Evolutionary conservation across 352 stramenopile genomes (phyloP), one percentile per base, ranked within the genome.

Genomic region (Pythium dissimile): DNA sequence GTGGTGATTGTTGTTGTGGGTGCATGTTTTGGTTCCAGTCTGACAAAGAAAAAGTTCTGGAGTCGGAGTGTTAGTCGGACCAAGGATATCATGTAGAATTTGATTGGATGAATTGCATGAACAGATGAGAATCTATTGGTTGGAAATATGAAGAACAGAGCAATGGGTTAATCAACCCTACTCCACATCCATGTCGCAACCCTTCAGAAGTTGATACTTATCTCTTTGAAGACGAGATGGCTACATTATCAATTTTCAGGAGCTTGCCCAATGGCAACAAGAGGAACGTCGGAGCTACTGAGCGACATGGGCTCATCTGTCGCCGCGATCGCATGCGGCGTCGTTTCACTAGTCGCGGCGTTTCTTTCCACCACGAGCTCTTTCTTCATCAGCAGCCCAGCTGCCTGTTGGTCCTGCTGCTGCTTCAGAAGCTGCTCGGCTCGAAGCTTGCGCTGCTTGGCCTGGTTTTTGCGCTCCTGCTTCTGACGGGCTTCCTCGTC

Each of bases 401-500:
- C 41, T 23, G 44, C 52, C 28, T 50, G 34, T 27, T 55, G 39
- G 32, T 88, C 42, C 47, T 85, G 45, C 51, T 80, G 47, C 64
- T 72, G 35, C 66, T 75, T 38, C 24, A 60, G 35, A 56, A 77
- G 37, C 72, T 44, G 24, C 28, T 57, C 38, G 68, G 52, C 41
- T 26, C 55, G 32, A 4, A 59, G 47, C 48, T 59, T 59, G 26
- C 50, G 56, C 34, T 63, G 41, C 55, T 86, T 77, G 15, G 66
- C 48, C 12, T 64, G 43, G 20, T 69, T 76, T 57, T 88, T 89
- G 43, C 75, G 72, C 49, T 88, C 79, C 27, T 79, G 61, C 63
- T 89, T 89, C 47, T 76, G 81, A 16, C 77, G 69, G 11, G 72
- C 60, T 4, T 69, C 66, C 12, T 79, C 70, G 50, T 92, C 83